These are phyloP conservation scores for Hypoxylon lenormandii DNA, from an alignment of 495 filamentous ascomycete genomes.

Conservation along the genomic window DNA sequence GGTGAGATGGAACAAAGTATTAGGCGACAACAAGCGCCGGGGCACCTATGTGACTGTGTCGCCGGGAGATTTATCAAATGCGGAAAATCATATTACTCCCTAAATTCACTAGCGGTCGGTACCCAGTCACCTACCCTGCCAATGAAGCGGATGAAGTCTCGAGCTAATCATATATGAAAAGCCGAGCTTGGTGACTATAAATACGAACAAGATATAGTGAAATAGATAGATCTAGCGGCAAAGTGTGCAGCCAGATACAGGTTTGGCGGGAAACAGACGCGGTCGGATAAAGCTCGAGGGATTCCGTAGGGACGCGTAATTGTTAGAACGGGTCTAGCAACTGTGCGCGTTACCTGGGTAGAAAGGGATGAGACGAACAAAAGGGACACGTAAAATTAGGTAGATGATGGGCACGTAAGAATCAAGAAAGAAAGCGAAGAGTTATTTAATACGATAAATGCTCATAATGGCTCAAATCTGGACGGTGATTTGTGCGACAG, in stretches of 20 bases:
- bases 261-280: slow-evolving; percentile 9
- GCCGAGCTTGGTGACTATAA: background rate
- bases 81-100: slow-evolving; percentile 17
- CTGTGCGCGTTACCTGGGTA: no score
- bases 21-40: background rate
- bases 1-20: background rate
- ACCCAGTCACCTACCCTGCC: background rate
- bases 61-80: slow-evolving; percentile 3
- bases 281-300: slow-evolving; percentile 12
- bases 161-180: slow-evolving; percentile 4
- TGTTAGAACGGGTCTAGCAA: background rate
- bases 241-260: background rate
- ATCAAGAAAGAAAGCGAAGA: no score
- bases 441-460: no score
- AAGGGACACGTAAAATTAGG: no score
- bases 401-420: no score
- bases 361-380: no score
- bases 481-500: background rate
- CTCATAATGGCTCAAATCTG: background rate
- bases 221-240: background rate
- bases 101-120: slow-evolving; percentile 3
- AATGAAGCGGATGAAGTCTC: background rate
- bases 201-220: background rate
- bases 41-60: slow-evolving; percentile 8
- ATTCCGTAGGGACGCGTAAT: slow-evolving; percentile 29